Evolutionary conservation across 306 rosid genomes (phyloP).

Genomic region (Prunus armeniaca): DNA sequence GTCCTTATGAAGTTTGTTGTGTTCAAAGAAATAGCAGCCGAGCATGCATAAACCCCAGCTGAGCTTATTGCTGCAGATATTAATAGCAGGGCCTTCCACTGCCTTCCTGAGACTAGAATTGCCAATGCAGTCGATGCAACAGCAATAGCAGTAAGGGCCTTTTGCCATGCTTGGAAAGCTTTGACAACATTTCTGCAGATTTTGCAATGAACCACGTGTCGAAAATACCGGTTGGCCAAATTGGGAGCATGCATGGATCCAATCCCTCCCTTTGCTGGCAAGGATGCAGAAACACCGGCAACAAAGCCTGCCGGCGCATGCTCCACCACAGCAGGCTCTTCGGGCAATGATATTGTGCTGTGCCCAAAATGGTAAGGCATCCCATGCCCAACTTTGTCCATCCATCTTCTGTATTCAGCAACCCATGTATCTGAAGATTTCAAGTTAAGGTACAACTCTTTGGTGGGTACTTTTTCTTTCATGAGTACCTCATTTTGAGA

Average conservation of each 20-base stretch:
- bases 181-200: slow-evolving; percentile 64
- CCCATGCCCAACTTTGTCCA: slow-evolving; percentile 98
- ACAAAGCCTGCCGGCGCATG: slow-evolving; percentile 88
- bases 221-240: slow-evolving; percentile 74
- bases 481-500: slow-evolving; percentile 83
- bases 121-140: slow-evolving; percentile 49
- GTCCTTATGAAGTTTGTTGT: slow-evolving; percentile 85
- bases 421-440: slow-evolving; percentile 93
- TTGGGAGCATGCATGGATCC: slow-evolving; percentile 84
- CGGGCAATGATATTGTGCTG: slow-evolving; percentile 73
- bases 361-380: slow-evolving; percentile 98
- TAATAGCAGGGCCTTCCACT: slow-evolving; percentile 70
- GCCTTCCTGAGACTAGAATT: slow-evolving; percentile 64
- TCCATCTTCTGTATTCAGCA: slow-evolving; percentile 90
- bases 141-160: slow-evolving; percentile 54
- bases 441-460: slow-evolving; percentile 69
- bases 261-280: slow-evolving; percentile 81
- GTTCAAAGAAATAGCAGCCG: slow-evolving; percentile 61
- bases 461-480: slow-evolving; percentile 82
- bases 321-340: slow-evolving; percentile 86
- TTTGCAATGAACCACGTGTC: slow-evolving; percentile 84
- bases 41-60: slow-evolving; percentile 68
- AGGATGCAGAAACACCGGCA: slow-evolving; percentile 74
- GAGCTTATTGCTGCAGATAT: slow-evolving; percentile 54
- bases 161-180: slow-evolving; percentile 78